Evolutionary conservation across 805 yeast species (phyloP), one percentile per base, ranked within the genome.

Genomic region (Peterozyma toletana): DNA sequence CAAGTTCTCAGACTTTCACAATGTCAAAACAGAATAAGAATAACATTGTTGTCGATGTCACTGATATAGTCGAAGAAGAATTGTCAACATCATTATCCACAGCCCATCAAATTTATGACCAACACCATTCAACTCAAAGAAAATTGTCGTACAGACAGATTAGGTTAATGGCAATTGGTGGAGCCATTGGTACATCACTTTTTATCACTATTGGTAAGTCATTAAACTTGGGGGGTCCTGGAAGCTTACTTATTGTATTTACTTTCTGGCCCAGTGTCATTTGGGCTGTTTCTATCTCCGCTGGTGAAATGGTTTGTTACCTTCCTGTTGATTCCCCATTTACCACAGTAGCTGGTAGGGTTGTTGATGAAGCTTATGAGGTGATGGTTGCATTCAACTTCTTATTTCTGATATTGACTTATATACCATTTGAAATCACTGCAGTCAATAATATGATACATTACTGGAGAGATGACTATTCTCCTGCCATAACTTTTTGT

Each of bases 361-460:
- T 86, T 58, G 77, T 78, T 41, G 91, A 86, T 57, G 80, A 78
- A 36, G 85, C 95, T 0, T 63, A 83, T 44, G 91, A 84, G 50
- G 74, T 83, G 38, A 75, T 75, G 71, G 78, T 83, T 1, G 88
- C 90, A 29, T 85, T 86, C 82, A 85, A 85, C 56, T 86, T 82
- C 54, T 84, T 84, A 76, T 68, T 84, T 48, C 64, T 85, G 53
- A 82, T 84, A 56, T 82, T 89, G 49, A 80, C 84, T 0, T 78
- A 80, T 46, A 82, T 86, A 40, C 95, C 96, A 1, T 84, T 81
- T 54, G 96, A 87, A 62, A 80, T 87, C 41, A 84, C 83, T 9
- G 83, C 89, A 6, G 90, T 83, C 9, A 84, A 86, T 51, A 73
- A 87, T 11, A 79, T 87, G 53, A 71, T 87, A 39, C 89, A 86